Percentiles rank a stretch among this genome's conserved stretches.
Conservation (phyloP, 2,329 filamentous ascomycete genomes). For the Phialophora chinensis region DNA sequence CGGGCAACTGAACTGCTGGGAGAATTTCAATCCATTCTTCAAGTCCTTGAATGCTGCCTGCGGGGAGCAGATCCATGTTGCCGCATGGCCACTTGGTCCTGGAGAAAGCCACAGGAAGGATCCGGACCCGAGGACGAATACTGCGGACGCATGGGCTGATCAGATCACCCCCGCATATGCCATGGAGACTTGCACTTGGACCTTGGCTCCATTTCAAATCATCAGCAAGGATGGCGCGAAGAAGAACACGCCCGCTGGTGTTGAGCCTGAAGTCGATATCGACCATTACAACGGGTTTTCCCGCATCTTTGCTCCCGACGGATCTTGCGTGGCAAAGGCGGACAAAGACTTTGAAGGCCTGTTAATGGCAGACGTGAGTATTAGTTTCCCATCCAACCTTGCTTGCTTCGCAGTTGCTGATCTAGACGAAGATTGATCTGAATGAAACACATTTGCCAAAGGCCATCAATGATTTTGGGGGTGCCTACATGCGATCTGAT, state of each 20-base stretch:
- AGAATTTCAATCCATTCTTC: background rate
- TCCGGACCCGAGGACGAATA: background rate
- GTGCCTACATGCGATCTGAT: background rate
- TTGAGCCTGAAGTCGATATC: background rate
- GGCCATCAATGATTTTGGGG: background rate
- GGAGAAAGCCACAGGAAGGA: background rate
- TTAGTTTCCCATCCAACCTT: background rate
- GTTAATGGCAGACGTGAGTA: background rate
- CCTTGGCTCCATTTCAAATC: background rate
- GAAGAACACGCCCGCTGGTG: conserved; percentile 8
- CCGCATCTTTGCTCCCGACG: conserved; percentile 2
- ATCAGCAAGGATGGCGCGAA: conserved; percentile 6
- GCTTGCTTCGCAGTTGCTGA: background rate
- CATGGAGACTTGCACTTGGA: conserved; percentile 9
- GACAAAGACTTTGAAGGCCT: background rate
- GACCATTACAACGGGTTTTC: conserved; percentile 6
- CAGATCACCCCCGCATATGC: background rate
- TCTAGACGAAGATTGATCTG: background rate
- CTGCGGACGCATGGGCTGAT: conserved; percentile 46
- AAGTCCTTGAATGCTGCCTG: background rate
- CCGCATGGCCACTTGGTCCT: conserved; percentile 53
- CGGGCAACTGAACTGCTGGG: conserved; percentile 3
- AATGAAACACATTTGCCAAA: background rate
- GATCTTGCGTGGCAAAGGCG: background rate
- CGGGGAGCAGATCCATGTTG: conserved; percentile 45